A percentile compares a stretch with the other conserved stretches of the same genome.
Conservation (phyloP, 1,284 basidiomycete species). For the Ustilago vetiveriae region DNA sequence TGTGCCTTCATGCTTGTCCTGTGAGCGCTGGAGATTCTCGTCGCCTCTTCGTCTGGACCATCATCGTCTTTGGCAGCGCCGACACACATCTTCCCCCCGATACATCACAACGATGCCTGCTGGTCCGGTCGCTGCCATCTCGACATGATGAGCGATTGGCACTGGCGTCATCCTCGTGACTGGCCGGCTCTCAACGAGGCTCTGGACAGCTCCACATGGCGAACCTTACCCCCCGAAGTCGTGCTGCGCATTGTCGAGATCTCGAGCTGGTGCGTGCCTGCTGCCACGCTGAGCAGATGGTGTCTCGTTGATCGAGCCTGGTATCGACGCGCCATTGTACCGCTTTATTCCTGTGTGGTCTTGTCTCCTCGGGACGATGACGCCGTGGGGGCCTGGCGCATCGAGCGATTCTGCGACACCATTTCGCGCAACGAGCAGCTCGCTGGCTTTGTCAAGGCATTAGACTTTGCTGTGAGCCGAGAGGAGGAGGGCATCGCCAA, state of each 20-base stretch:
- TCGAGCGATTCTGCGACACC: slow-evolving; percentile 39
- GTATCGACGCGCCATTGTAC: slow-evolving; percentile 14
- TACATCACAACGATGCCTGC: slow-evolving; percentile 2
- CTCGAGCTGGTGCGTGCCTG: slow-evolving; percentile 23
- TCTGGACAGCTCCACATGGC: slow-evolving; percentile 21
- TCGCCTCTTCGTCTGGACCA: too few relatives aligned
- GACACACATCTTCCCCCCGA: too few relatives aligned
- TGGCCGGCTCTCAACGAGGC: slow-evolving; percentile 19
- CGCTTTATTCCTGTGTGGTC: slow-evolving; percentile 29
- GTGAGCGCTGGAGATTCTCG: too few relatives aligned
- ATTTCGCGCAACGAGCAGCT: slow-evolving; percentile 28
- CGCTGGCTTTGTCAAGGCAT: slow-evolving; percentile 24
- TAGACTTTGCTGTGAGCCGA: slow-evolving; percentile 42
- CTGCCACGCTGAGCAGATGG: slow-evolving; percentile 26
- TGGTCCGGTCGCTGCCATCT: neutral
- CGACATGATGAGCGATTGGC: slow-evolving; percentile 17
- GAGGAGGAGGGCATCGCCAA: slow-evolving; percentile 34
- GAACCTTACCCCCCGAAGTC: slow-evolving; percentile 23
- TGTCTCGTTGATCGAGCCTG: slow-evolving; percentile 26
- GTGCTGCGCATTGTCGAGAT: slow-evolving; percentile 25
- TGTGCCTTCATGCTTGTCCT: too few relatives aligned
- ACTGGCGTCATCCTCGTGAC: slow-evolving; percentile 24
- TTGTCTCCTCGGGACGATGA: slow-evolving; percentile 33
- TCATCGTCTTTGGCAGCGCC: too few relatives aligned
- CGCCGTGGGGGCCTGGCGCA: slow-evolving; percentile 18